phyloP scores from a whole-genome alignment of 805 yeast species.

The Saccharomycopsis malanga region DNA sequence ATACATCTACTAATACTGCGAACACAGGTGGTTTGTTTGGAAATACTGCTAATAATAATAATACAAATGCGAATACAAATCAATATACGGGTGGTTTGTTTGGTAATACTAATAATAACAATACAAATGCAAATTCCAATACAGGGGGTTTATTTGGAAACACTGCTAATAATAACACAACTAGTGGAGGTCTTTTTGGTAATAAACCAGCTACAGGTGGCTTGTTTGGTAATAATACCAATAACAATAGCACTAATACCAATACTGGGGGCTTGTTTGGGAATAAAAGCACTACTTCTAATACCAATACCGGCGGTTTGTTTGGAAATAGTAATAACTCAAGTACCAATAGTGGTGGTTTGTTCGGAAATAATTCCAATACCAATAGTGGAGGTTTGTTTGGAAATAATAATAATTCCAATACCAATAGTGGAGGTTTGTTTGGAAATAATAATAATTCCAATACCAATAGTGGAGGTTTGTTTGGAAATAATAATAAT shows the following conservation, averaged over 20 bases:
- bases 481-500: conserved; percentile 27
- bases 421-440: conserved; percentile 24
- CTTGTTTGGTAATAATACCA: conserved; percentile 25
- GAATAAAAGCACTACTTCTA: conserved; percentile 19
- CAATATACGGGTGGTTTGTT: conserved; percentile 27
- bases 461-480: conserved; percentile 23
- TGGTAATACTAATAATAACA: conserved; percentile 19
- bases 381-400: conserved; percentile 28
- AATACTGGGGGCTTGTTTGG: conserved; percentile 31
- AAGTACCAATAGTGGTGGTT: conserved; percentile 29
- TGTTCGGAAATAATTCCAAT: conserved; percentile 33
- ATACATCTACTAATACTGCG: conserved; percentile 23
- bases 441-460: conserved; percentile 26
- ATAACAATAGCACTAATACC: conserved; percentile 22
- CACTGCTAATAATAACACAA: conserved; percentile 17
- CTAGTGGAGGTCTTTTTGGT: conserved; percentile 37
- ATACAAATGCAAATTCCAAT: conserved; percentile 13
- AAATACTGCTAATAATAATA: conserved; percentile 20
- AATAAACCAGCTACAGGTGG: conserved; percentile 26
- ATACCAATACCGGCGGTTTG: conserved; percentile 25
- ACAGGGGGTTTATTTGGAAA: conserved; percentile 28
- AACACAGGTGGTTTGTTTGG: conserved; percentile 28
- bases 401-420: conserved; percentile 24
- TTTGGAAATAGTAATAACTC: conserved; percentile 26
- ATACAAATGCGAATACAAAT: conserved; percentile 26